Evolutionary conservation across 352 stramenopile genomes (phyloP), one percentile per base, ranked within the genome.

Genomic region (Lagenidium sp.): DNA sequence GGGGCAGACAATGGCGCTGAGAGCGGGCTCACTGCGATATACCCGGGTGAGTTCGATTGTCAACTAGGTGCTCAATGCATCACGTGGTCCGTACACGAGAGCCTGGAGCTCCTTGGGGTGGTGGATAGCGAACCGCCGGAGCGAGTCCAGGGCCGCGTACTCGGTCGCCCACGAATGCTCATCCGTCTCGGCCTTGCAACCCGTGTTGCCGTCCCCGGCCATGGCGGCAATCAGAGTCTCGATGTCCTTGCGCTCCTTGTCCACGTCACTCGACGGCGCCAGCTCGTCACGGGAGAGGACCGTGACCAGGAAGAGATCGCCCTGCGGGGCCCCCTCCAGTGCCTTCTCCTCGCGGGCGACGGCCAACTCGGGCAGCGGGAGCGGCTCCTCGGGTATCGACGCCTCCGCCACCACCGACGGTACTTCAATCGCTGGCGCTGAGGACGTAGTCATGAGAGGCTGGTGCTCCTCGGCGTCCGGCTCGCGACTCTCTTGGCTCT

Each of bases 271-370:
- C 13, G 66, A 72, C n/a, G 61, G 53, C 6, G 37, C 35, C 22
- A 87, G 53, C 30, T 87, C 71, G 6, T 65, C 55, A 0, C 66
- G 50, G 12, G 55, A 36, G 11, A 74, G 60, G 40, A 85, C 62
- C 1, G 54, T 76, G 36, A 85, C 75, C 3, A 75, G 32, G 34
- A 77, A 87, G 1, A 87, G 44, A 34, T 83, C 68, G 15, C 61
- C 68, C 22, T 87, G 54, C 0, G 71, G 74, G 6, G 68, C 68
- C 8, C 69, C 74, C 1, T 78, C 66, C 22, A 78, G 31, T 34
- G 26, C 25, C 38, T 68, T 63, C 45, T 74, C 54, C 16, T 68
- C 60, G 10, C 40, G 42, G 10, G 44, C 52, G 11, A 69, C 41
- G 26, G 45, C 53, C 15, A 60, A 22, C 23, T 53, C 45, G 18